Evolutionary conservation across 2,329 filamentous ascomycete species (phyloP).

Genomic region (Colletotrichum limetticola): DNA sequence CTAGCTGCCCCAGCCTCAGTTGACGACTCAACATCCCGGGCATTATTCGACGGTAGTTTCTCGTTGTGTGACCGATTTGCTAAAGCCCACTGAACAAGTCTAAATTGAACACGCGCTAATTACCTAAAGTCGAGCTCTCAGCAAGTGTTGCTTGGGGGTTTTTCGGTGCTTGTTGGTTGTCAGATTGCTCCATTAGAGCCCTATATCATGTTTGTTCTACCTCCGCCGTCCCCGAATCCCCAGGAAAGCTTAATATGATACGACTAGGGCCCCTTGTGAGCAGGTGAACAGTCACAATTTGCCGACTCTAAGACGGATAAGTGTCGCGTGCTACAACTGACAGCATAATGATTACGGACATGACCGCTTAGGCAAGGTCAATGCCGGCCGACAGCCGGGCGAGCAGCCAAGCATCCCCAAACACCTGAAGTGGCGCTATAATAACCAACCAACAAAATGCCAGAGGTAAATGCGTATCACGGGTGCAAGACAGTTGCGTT

Average conservation of each 20-base stretch:
- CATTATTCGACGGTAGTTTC: constrained; percentile 1
- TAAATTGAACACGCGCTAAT: background rate
- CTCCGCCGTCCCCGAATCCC: constrained; percentile 15
- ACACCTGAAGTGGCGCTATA: background rate
- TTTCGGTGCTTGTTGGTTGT: background rate
- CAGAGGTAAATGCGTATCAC: background rate
- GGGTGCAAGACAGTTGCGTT: background rate
- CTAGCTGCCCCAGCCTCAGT: constrained; percentile 26
- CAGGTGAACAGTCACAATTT: background rate
- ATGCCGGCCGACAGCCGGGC: constrained; percentile 4
- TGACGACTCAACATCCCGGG: constrained; percentile 31
- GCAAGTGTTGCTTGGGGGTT: background rate
- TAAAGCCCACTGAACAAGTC: constrained; percentile 1
- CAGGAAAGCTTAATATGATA: constrained; percentile 29
- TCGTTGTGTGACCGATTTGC: background rate
- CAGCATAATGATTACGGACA: constrained; percentile 26
- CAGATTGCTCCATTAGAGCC: background rate
- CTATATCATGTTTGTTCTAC: background rate
- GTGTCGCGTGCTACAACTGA: constrained; percentile 25
- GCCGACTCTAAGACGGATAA: background rate
- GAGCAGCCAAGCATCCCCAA: background rate
- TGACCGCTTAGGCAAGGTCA: constrained; percentile 7
- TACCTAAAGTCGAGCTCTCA: constrained; percentile 1
- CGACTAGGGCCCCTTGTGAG: background rate
- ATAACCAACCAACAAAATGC: background rate